Evolutionary conservation across 306 rosid species (phyloP), one percentile per base, ranked within the genome.

Genomic region (Rosa chinensis): DNA sequence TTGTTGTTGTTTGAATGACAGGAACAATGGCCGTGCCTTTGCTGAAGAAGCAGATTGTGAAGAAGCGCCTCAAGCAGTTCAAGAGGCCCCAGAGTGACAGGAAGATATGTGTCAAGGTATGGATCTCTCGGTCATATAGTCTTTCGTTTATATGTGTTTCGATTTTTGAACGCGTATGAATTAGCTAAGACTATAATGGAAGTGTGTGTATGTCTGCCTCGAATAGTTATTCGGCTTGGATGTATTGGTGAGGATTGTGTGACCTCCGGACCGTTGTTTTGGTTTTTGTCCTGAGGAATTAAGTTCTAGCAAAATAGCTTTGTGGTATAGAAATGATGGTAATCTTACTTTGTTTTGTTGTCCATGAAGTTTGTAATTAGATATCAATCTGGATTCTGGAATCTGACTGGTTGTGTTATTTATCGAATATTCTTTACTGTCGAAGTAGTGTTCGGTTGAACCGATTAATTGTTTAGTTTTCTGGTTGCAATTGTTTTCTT

Each of bases 1-100:
- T 50, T 66, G 47, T 50, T 66, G 47, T 11, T 10, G 23, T 59
- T 44, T 78, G 56, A 58, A 56, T 25, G 20, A 77, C 78, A 86
- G 87, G 45, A 52, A 68, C 78, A 76, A 86, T 89, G 91, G 93
- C 90, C 4, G 93, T 86, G 78, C 93, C 93, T 40, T 61, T 89
- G 87, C 78, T 89, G 44, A 86, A 76, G 74, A 89, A 89, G 88
- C 85, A 80, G 76, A 86, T 89, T 80, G 89, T 89, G 68, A 89
- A 89, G 93, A 89, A 89, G 90, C 93, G 91, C 40, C 87, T 82
- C 82, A 86, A 84, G 81, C 75, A 84, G 73, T 89, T 89, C 78
- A 86, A 82, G 84, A 79, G 90, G 82, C 93, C 91, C 37, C 93
- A 89, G 47, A 64, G 91, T 55, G 91, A 89, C 86, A 68, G 93